phyloP scores from a whole-genome alignment of 768 basidiomycete species.

The Suillus bovinus region DNA sequence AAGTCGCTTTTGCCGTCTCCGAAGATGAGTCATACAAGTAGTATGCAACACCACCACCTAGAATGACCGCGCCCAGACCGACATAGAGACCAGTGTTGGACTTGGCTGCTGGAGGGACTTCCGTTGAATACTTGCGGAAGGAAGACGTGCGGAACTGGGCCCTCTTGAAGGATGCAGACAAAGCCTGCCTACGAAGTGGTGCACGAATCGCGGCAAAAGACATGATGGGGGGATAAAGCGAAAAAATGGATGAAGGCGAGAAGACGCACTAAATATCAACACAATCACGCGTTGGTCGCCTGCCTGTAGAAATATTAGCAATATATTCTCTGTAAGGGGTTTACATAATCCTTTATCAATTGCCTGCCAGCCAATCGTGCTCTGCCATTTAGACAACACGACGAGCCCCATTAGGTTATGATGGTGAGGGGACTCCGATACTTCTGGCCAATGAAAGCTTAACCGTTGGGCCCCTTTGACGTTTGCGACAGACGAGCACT shows the following conservation, averaged over 20 bases:
- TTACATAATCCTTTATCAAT: conserved; percentile 12
- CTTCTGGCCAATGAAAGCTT: not conserved
- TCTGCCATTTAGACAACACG: not conserved
- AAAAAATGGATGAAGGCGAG: not conserved
- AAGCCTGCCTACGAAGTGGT: conserved; percentile 47
- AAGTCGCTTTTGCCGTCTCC: conserved; percentile 50
- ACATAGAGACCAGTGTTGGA: conserved; percentile 60
- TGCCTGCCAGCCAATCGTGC: conserved; percentile 5
- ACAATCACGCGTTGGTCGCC: not conserved
- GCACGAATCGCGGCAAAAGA: conserved; percentile 55
- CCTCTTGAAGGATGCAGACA: conserved; percentile 29
- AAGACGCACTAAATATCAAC: not conserved
- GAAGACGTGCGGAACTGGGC: conserved; percentile 38
- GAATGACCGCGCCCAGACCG: conserved; percentile 60
- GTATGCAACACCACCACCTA: conserved; percentile 63
- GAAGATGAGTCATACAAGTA: conserved; percentile 51
- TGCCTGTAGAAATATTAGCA: not conserved
- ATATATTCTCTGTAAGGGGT: not conserved
- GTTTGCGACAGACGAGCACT: conserved; percentile 13
- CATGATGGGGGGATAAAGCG: conserved; percentile 40
- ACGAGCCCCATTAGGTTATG: not conserved
- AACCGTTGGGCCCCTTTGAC: not conserved
- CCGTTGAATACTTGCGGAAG: conserved; percentile 63
- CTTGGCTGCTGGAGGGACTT: conserved; percentile 44
- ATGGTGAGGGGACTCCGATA: not conserved